Base-by-base conservation (phyloP, 805 yeast species). In the Yamadazyma ubonensis region DNA sequence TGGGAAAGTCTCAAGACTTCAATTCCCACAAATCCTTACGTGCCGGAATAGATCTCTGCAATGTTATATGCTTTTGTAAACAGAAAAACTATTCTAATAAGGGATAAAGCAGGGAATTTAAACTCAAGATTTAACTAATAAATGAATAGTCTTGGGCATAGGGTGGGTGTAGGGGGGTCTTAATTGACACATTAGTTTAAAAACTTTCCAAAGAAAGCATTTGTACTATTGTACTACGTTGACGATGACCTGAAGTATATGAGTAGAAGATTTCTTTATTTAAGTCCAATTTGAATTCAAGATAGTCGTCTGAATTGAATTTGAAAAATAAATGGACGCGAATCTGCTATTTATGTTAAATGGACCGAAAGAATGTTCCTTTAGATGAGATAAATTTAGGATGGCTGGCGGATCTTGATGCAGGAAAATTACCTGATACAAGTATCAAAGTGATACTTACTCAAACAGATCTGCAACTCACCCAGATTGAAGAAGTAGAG, bases 361-460 rank as follows among this genome's bases (percentile, higher is more conserved):
- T 36, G 39, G 28, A 34, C 12, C 32, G 37, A 7, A 12, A 31
- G 15, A 10, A 10, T 18, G 43, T 29, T 10, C 51, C 51, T 11
- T 39, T 47, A 23, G 51, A 47, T 36, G 51, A 44, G 14, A 40
- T 44, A 6, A 44, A 43, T 21, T 19, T 46, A 6, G 30, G 28
- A 34, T 44, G 41, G 35, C 12, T 18, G 17, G 21, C 15, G 38
- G 17, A 27, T 5, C 11, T 20, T 12, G n/a, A 5, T 6, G 26
- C n/a, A 20, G 16, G 32, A 18, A 22, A 19, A 11, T 11, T 11
- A 6, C 16, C 12, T 17, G 16, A n/a, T n/a, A n/a, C n/a, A n/a
- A n/a, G n/a, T n/a, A n/a, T n/a, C n/a, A n/a, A n/a, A n/a, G n/a
- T n/a, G n/a, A n/a, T n/a, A n/a, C n/a, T n/a, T n/a, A n/a, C n/a